Conservation (phyloP, 345 rosid species). For the Dimocarpus longan region DNA sequence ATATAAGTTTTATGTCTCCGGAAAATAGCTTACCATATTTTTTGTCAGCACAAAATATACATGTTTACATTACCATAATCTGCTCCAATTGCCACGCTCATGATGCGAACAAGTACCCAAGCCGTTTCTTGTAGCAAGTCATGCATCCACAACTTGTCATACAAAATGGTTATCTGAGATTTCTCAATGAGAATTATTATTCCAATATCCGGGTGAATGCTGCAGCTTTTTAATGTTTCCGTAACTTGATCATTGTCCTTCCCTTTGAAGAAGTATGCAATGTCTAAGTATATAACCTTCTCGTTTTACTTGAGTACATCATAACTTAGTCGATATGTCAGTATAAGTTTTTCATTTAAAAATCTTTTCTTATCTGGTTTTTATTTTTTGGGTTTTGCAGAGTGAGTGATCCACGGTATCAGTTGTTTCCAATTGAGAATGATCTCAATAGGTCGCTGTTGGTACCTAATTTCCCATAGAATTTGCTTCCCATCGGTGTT, state of each 20-base stretch:
- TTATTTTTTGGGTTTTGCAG: no score
- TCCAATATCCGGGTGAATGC: neutral
- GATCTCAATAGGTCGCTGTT: no score
- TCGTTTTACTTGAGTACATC: no score
- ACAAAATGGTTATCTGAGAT: conserved; percentile 15
- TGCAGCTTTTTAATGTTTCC: conserved; percentile 12
- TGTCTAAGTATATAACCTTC: neutral
- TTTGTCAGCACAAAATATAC: neutral
- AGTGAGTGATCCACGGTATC: no score
- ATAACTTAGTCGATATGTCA: no score
- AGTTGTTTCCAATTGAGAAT: no score
- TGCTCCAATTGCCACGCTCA: neutral
- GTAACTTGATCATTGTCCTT: neutral
- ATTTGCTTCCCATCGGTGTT: no score
- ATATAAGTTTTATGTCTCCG: no score
- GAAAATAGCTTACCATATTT: conserved; percentile 6
- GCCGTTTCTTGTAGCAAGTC: conserved; percentile 4
- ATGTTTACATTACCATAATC: conserved; percentile 19
- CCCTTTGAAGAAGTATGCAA: conserved; percentile 12
- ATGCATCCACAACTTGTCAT: conserved; percentile 15
- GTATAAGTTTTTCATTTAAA: no score
- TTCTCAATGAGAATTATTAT: neutral
- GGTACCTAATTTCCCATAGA: no score
- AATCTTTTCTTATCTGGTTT: no score
- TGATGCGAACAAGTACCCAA: conserved; percentile 11